Evolutionary conservation across 2,329 filamentous ascomycete genomes (phyloP).

Genomic region (Alternaria triticina): DNA sequence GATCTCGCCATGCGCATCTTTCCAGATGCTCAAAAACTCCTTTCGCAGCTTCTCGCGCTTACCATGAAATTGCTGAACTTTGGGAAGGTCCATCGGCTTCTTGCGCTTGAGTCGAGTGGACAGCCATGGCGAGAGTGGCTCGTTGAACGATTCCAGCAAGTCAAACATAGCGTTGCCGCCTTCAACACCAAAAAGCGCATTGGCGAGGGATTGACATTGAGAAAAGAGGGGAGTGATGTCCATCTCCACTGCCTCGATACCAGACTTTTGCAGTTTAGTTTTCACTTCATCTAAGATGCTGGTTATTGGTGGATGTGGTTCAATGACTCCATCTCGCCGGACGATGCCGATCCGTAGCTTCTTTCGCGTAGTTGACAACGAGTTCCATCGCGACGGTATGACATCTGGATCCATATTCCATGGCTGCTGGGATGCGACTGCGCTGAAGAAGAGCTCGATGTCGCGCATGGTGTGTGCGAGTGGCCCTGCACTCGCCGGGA

Average conservation of each 20-base stretch:
- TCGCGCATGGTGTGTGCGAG: conserved; percentile 57
- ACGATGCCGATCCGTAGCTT: conserved; percentile 57
- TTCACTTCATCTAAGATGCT: conserved; percentile 56
- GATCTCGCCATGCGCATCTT: conserved; percentile 51
- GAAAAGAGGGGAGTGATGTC: conserved; percentile 60
- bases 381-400: conserved; percentile 49
- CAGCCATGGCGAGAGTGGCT: conserved; percentile 68
- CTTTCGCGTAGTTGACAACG: conserved; percentile 23
- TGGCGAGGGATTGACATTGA: conserved; percentile 63
- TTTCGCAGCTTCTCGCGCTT: conserved; percentile 60
- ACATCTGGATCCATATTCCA: conserved; percentile 58
- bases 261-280: conserved; percentile 37
- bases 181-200: conserved; percentile 65
- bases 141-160: conserved; percentile 60
- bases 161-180: conserved; percentile 64
- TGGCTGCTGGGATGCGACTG: conserved; percentile 59
- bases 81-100: conserved; percentile 54
- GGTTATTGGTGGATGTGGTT: conserved; percentile 59
- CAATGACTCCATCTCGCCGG: conserved; percentile 57
- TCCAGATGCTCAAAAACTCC: conserved; percentile 66
- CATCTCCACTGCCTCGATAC: conserved; percentile 66
- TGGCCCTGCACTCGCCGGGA: conserved; percentile 55
- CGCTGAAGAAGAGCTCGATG: conserved; percentile 61
- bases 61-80: conserved; percentile 61
- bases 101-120: conserved; percentile 58